Evolutionary conservation across 257 asterid species (phyloP), one percentile per base, ranked within the genome.

Genomic region (Misopates orontium): DNA sequence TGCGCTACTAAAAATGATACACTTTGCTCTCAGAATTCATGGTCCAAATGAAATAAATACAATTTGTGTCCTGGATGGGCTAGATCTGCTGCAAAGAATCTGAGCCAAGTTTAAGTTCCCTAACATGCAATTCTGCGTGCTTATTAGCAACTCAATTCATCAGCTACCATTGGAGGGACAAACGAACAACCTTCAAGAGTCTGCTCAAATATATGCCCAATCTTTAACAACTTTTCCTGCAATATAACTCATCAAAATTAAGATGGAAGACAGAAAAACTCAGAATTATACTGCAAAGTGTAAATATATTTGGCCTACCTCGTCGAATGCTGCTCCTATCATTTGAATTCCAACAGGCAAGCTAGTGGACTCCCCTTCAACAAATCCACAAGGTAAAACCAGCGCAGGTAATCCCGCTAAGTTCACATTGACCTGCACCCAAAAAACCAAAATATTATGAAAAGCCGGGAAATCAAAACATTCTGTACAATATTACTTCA

Each of bases 391-490:
- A 0, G 99, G 97, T 70, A 93, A 69, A 78, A 93, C 99, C 73
- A 93, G 75, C n/a, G 99, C 99, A 49, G 97, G 97, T 44, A 93
- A 83, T 53, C 99, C 99, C 74, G 97, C 95, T 86, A 90, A 81
- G 90, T 93, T 93, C 56, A 93, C 97, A 74, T 93, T 93, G 22
- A 93, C 97, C 99, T 90, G 86, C 74, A 72, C 67, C 31, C n/a
- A n/a, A 21, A 20, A 15, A 63, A 25, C 41, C 50, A 56, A 28
- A 61, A 39, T 56, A 28, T 19, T 53, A 19, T 36, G 13, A 57
- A n/a, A n/a, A n/a, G n/a, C n/a, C 71, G 14, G 67, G 14, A 64
- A 56, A 48, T 41, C 16, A 13, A 17, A 25, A 64, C 23, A 13
- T 8, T 48, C 17, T 20, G 20, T 24, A 67, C 2, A 4, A n/a